Conservation (phyloP, 2,329 filamentous ascomycete species). For the Xylogone sp. region DNA sequence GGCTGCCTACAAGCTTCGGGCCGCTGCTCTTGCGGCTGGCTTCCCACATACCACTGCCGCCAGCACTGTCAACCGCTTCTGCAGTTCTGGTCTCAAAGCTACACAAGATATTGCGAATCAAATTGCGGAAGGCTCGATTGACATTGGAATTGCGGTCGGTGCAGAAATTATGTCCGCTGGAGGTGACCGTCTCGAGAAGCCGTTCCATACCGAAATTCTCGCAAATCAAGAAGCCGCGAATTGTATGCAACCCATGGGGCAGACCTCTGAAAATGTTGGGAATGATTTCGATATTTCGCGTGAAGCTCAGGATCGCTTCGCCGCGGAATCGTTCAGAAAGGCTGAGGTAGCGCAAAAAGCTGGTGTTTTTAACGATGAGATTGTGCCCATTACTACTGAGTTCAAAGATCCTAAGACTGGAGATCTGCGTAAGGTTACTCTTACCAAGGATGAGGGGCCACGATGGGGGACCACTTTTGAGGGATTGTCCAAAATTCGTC, state of each 20-base stretch:
- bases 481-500: slow-evolving; percentile 75
- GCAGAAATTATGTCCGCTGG: slow-evolving; percentile 82
- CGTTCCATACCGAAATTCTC: slow-evolving; percentile 76
- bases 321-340: slow-evolving; percentile 80
- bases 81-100: slow-evolving; percentile 92
- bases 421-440: slow-evolving; percentile 69
- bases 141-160: slow-evolving; percentile 82
- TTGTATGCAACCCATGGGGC: slow-evolving; percentile 95
- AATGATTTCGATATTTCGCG: slow-evolving; percentile 83
- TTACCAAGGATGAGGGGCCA: slow-evolving; percentile 87
- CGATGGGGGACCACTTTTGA: slow-evolving; percentile 87
- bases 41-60: slow-evolving; percentile 87
- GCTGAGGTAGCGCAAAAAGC: slow-evolving; percentile 89
- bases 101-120: slow-evolving; percentile 92
- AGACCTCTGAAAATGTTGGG: slow-evolving; percentile 95
- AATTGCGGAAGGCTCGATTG: slow-evolving; percentile 76
- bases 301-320: slow-evolving; percentile 78
- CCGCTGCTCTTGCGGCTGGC: slow-evolving; percentile 83
- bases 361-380: slow-evolving; percentile 91
- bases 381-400: slow-evolving; percentile 78
- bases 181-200: slow-evolving; percentile 64
- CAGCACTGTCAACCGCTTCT: slow-evolving; percentile 87
- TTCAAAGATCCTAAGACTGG: slow-evolving; percentile 82
- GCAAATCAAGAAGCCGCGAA: slow-evolving; percentile 73
- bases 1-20: slow-evolving; percentile 86